Conservation (phyloP, 768 basidiomycete genomes). For the Inosperma sp. region DNA sequence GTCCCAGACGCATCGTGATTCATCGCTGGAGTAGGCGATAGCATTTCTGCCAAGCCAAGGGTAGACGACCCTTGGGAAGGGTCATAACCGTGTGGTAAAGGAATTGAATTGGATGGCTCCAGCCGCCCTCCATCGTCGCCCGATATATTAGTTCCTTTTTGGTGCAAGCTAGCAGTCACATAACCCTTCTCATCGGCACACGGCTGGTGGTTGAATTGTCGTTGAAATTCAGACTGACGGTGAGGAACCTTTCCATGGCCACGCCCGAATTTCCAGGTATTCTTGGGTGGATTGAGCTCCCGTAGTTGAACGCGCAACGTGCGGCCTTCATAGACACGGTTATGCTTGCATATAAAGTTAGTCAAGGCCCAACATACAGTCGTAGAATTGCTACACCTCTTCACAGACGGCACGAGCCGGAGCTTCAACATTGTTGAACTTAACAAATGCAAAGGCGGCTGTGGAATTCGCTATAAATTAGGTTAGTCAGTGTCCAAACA, state of each 20-base stretch:
- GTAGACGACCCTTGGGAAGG: too few species aligned
- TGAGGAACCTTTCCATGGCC: conserved; percentile 40
- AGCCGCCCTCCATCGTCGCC: background rate
- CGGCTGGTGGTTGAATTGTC: conserved; percentile 21
- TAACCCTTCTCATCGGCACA: conserved; percentile 11
- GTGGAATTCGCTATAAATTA: conserved; percentile 48
- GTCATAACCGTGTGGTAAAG: too few species aligned
- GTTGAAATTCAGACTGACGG: conserved; percentile 24
- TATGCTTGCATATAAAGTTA: conserved; percentile 47
- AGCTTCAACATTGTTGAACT: conserved; percentile 57
- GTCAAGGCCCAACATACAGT: background rate
- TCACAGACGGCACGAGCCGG: conserved; percentile 62
- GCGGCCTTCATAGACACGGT: conserved; percentile 62
- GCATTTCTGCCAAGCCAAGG: background rate
- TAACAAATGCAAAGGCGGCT: conserved; percentile 77
- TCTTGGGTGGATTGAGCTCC: conserved; percentile 58
- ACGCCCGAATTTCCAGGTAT: conserved; percentile 43
- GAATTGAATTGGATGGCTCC: too few species aligned
- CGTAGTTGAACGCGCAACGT: conserved; percentile 72
- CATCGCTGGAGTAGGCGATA: conserved; percentile 7
- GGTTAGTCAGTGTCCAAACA: background rate
- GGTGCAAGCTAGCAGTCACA: background rate
- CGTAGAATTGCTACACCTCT: conserved; percentile 43
- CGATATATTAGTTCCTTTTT: background rate
- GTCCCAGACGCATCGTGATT: conserved; percentile 13